These are phyloP conservation scores for Papilionanthe hybrid DNA, from an alignment of 116 monocot species.

Conservation along the genomic window DNA sequence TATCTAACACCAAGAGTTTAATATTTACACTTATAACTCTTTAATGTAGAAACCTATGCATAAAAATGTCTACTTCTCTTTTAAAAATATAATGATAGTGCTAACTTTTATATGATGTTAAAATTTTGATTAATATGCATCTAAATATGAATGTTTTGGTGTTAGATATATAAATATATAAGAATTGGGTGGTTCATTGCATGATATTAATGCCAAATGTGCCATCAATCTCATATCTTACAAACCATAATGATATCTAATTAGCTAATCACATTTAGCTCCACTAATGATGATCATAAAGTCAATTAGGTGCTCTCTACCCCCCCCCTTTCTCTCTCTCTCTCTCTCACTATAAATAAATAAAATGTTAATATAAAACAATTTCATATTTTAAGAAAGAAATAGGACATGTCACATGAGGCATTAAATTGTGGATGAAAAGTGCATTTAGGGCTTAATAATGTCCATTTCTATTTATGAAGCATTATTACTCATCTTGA, in stretches of 20 bases:
- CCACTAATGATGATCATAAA: no score
- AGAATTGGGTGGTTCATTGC: neutral
- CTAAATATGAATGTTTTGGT: no score
- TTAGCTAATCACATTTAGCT: neutral
- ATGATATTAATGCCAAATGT: neutral
- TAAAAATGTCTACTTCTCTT: no score
- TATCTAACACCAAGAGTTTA: no score
- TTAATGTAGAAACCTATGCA: no score
- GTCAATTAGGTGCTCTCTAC: no score
- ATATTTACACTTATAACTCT: no score
- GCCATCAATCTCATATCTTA: neutral
- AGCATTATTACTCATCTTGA: constrained; percentile 2
- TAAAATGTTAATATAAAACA: neutral
- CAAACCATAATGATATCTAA: neutral
- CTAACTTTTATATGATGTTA: no score
- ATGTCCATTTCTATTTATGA: constrained; percentile 9
- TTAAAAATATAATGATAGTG: no score
- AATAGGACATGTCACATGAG: constrained; percentile 4
- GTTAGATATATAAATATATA: no score
- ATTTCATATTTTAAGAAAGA: constrained; percentile 1
- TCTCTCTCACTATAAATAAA: neutral
- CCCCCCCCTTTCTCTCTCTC: no score
- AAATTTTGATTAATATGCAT: no score
- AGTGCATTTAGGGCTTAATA: constrained; percentile 9
- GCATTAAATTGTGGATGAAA: constrained; percentile 5